These are phyloP conservation scores for Helminthosporium solani DNA, from an alignment of 2,329 filamentous ascomycete species.

Conservation along the genomic window DNA sequence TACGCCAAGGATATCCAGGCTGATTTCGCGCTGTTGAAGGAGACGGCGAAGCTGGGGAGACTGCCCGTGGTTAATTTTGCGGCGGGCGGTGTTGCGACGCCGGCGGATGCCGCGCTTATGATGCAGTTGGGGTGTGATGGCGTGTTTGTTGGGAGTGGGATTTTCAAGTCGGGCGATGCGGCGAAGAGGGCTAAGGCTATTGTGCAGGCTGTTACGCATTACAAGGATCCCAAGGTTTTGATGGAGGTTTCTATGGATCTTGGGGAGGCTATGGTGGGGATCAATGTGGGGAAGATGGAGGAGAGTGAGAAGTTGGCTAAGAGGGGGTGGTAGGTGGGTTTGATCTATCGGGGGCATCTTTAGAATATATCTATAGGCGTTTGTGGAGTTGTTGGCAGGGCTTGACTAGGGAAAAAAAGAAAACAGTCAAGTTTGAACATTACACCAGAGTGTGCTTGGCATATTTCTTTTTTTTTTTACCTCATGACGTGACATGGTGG, in stretches of 20 bases:
- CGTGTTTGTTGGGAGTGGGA: conserved; percentile 94
- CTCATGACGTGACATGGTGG: too few relatives aligned
- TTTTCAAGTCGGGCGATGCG: conserved; percentile 95
- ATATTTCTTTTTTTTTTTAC: too few relatives aligned
- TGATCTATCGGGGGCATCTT: too few relatives aligned
- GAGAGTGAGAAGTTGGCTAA: conserved; percentile 80
- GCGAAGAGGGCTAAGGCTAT: conserved; percentile 90
- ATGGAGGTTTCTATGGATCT: conserved; percentile 85
- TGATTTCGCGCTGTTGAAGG: conserved; percentile 75
- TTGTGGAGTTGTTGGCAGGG: too few relatives aligned
- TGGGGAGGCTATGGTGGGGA: conserved; percentile 97
- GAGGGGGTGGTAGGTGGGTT: conserved; percentile 69
- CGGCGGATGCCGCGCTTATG: conserved; percentile 94
- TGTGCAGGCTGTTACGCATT: conserved; percentile 91
- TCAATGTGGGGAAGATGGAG: conserved; percentile 78
- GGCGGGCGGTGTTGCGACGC: conserved; percentile 98
- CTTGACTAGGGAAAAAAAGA: too few relatives aligned
- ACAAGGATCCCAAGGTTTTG: conserved; percentile 77
- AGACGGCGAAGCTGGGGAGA: conserved; percentile 83
- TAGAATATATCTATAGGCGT: too few relatives aligned
- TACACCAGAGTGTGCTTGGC: too few relatives aligned
- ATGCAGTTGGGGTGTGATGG: conserved; percentile 99
- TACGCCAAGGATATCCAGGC: conserved; percentile 80
- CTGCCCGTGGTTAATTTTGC: conserved; percentile 97
- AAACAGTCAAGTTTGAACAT: too few relatives aligned